Base-by-base conservation (phyloP, 1,284 basidiomycete species). In the Ustilago trichophora region DNA sequence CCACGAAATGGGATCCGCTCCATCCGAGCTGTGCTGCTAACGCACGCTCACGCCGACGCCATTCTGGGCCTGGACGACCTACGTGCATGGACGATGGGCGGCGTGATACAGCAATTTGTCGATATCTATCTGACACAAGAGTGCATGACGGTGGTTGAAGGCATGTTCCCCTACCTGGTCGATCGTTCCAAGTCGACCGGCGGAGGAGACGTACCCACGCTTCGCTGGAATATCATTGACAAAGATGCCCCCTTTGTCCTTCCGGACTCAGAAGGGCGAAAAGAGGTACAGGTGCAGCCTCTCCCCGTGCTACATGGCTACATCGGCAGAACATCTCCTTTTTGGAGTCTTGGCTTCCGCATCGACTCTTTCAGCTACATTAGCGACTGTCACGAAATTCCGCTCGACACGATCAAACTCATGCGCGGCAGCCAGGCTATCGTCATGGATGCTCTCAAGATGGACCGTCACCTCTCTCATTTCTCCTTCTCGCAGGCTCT, bases 41-140 rank as follows among this genome's bases (percentile, higher is more conserved):
- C 78, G 11, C 78, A 80, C 32, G 75, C 66, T 3, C 78, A 80
- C 34, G 77, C 75, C 16, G 78, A 80, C 41, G 78, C 78, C 10
- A 72, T 80, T 15, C 58, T 77, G 4, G 78, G 78, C 8, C 55
- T 80, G 3, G 78, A 79, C 35, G 64, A 77, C 32, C 65, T 80
- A 11, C 49, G 78, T 33, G 72, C 75, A 13, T 80, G 77, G 77
- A 80, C 77, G 2, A 76, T 79, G 65, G 69, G 73, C 1, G 67
- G 68, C 6, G 59, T 56, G 5, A 67, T 80, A 8, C 78, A 80
- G 44, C 22, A 24, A 0, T 27, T 64, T 27, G 75, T 80, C 9
- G 73, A 79, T 47, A 70, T 80, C 33, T 80, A 79, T 22, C 57
- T 77, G 10, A 73, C 75, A 3, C 49, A 72, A 24, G 73, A 72